Percentiles rank a stretch among this genome's conserved stretches.
Conservation (phyloP, 768 basidiomycete species). For the Mycena venus region DNA sequence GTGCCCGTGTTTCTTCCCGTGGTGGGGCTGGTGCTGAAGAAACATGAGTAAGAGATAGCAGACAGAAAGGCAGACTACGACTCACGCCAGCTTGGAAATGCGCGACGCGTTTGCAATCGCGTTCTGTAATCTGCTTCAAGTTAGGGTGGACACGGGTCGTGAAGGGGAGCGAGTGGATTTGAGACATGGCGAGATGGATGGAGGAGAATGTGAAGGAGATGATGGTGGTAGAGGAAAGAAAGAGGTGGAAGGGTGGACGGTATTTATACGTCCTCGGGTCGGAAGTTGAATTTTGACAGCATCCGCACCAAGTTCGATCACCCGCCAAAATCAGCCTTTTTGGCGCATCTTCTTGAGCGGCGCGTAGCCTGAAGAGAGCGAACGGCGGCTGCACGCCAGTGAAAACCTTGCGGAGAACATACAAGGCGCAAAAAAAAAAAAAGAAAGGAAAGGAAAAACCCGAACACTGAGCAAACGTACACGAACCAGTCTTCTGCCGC, state of each 20-base stretch:
- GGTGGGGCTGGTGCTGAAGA: slow-evolving; percentile 26
- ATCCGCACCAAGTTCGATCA: not conserved
- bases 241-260: not conserved
- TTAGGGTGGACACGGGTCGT: slow-evolving; percentile 21
- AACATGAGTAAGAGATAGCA: no score
- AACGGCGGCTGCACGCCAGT: not conserved
- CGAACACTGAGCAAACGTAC: no score
- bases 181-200: slow-evolving; percentile 16
- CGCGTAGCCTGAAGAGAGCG: not conserved
- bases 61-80: no score
- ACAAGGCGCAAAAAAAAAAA: not conserved
- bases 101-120: slow-evolving; percentile 22
- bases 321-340: not conserved
- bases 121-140: slow-evolving; percentile 11
- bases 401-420: no score
- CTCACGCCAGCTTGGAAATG: slow-evolving; percentile 25
- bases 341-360: not conserved
- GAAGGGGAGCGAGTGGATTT: slow-evolving; percentile 22
- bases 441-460: no score
- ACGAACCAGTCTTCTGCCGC: no score
- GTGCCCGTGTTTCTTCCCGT: no score
- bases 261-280: slow-evolving; percentile 22
- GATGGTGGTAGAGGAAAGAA: slow-evolving; percentile 11
- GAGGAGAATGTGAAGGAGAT: not conserved
- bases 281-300: slow-evolving; percentile 25